Conservation (phyloP, 2,329 filamentous ascomycete genomes). For the Calonectria pseudoreteaudii region DNA sequence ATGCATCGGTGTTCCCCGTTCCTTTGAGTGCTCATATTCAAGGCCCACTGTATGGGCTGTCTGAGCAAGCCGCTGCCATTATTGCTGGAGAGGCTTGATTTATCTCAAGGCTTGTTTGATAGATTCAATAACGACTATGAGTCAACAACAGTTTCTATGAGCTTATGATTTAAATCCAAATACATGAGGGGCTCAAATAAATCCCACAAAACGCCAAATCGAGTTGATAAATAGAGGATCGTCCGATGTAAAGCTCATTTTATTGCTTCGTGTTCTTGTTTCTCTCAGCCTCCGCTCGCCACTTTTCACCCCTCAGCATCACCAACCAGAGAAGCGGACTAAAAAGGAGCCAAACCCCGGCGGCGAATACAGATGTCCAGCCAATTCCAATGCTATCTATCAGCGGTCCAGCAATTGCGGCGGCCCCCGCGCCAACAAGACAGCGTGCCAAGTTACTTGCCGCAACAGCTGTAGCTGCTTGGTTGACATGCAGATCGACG, state of each 20-base stretch:
- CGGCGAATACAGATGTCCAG: constrained; percentile 12
- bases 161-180: background rate
- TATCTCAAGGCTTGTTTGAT: background rate
- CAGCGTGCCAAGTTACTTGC: constrained; percentile 16
- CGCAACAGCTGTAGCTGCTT: constrained; percentile 18
- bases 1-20: too few species aligned
- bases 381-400: constrained; percentile 8
- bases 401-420: constrained; percentile 4
- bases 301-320: background rate
- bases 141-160: background rate
- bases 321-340: constrained; percentile 6
- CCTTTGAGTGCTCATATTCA: too few species aligned
- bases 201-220: too few species aligned
- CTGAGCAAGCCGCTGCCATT: constrained; percentile 47
- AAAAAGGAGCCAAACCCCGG: background rate
- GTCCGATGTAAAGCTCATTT: background rate
- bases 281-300: background rate
- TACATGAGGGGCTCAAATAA: too few species aligned
- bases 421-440: constrained; percentile 9
- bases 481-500: constrained; percentile 5
- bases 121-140: background rate
- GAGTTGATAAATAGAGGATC: too few species aligned
- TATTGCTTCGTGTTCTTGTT: background rate
- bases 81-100: constrained; percentile 23
- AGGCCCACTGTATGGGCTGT: constrained; percentile 47